Base-by-base conservation (phyloP, 768 basidiomycete species). In the Coprinopsis cinerea region DNA sequence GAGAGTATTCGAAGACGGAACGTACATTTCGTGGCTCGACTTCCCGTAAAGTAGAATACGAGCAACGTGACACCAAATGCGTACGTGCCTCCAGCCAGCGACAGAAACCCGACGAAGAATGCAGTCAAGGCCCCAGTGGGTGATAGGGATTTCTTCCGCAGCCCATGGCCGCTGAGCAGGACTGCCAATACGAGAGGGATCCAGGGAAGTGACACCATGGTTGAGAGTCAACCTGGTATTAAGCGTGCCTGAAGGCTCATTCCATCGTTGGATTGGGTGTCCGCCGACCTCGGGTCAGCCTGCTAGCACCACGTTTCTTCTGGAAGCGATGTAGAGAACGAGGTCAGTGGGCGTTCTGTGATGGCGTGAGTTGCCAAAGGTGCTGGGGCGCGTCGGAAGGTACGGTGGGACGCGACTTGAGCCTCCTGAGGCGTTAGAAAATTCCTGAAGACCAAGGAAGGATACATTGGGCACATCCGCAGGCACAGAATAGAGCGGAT, bases 1-100 rank as follows among this genome's bases (percentile, higher is more conserved):
- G 15, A 32, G 28, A 28, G 9, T 25, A 32, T n/a, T n/a, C n/a
- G 9, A 7, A 32, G 25, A 46, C 15, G 2, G 22, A 1, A 71
- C 81, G 57, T 57, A 81, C 82, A 75, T 66, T 92, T 93, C 2
- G 94, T 96, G 0, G 92, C 92, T 41, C 79, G 76, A 53, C 87
- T 88, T 3, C 84, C 93, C 0, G 81, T 59, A 25, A 93, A 68
- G 64, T 96, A 94, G 63, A 94, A 88, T 0, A 77, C 78, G 50
- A 92, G 74, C 49, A 93, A 70, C 1, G 81, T 69, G 10, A 77
- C 64, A 14, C 84, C 87, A 59, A 89, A 84, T 0, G 78, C 75
- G 36, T 75, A 72, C 30, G 83, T 71, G 7, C 76, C 82, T n/a
- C 81, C 80, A 14, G 82, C 74, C 64, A 97, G 73, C 62, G 83